Evolutionary conservation across 176 grass and related monocot genomes (phyloP), one percentile per base, ranked within the genome.

Genomic region (Themeda triandra): DNA sequence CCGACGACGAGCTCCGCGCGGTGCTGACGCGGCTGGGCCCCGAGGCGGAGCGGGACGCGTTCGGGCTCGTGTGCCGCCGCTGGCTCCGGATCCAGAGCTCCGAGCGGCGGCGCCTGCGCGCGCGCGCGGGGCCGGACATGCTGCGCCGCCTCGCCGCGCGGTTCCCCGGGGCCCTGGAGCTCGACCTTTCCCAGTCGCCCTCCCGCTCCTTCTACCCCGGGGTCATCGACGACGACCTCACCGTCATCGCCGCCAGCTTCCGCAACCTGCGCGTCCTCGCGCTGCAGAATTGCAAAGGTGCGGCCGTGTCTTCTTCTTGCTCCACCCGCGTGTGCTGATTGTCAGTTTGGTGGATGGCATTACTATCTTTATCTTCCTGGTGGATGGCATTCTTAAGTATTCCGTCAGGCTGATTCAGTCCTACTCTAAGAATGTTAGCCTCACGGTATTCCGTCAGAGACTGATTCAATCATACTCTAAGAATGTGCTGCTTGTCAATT

Each of bases 71-170:
- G 6, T 95, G 95, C 92, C 90, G 85, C 72, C 87, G 95, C 25
- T 98, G 92, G 95, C 90, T 92, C 63, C 87, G 84, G 87, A 87
- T 98, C 46, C 91, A 98, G 91, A 95, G 92, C 80, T 87, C 87
- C 51, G 90, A 89, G 62, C 86, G 95, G 30, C 48, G 63, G 17
- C 86, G 85, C 83, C 89, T 95, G 80, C 85, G 91, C 39, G 87
- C 86, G 46, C 89, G 92, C 18, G 85, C 89, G n/a, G 93, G 93
- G 5, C 96, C 93, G 17, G 89, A 75, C 83, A 93, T 92, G 87
- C 83, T 95, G 54, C 91, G 87, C 76, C 91, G 86, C 71, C 91
- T 98, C 36, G 87, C 91, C 17, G 72, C 48, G 18, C 86, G 92
- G 15, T 97, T 94, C 81, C 51, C 83, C 10, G 81, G 88, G 8